Conservation (phyloP, 371 early-diverging fungal genomes). For the Saksenaea vasiformis region DNA sequence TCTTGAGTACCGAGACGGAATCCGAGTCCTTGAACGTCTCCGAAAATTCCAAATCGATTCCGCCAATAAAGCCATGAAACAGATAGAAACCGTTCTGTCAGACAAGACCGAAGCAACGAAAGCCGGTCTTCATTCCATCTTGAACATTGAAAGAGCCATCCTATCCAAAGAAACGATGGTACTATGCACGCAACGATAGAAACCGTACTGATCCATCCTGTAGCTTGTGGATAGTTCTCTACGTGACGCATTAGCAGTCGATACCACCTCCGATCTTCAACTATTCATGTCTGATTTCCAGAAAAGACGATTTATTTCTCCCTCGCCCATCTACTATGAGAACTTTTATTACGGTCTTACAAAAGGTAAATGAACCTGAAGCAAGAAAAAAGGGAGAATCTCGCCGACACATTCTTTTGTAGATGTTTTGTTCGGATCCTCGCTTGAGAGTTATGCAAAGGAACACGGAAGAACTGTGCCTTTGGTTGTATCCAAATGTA, state of each 20-base stretch:
- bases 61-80: constrained; percentile 44
- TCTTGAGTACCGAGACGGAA: constrained; percentile 57
- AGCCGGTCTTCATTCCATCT: constrained; percentile 38
- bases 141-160: constrained; percentile 38
- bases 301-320: constrained; percentile 40
- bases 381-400: neutral
- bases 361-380: constrained; percentile 27
- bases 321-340: constrained; percentile 51
- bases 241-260: constrained; percentile 26
- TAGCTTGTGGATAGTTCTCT: constrained; percentile 23
- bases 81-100: constrained; percentile 47
- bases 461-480: constrained; percentile 55
- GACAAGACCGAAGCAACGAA: constrained; percentile 41
- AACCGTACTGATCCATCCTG: neutral
- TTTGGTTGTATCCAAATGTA: constrained; percentile 53
- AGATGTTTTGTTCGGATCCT: constrained; percentile 63
- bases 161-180: constrained; percentile 34
- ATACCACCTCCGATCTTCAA: constrained; percentile 28
- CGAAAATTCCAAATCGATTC: constrained; percentile 50
- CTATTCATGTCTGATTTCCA: constrained; percentile 40
- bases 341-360: constrained; percentile 45
- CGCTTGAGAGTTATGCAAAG: constrained; percentile 45
- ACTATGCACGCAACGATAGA: neutral
- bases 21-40: constrained; percentile 49
- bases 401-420: neutral